Percentiles rank a stretch among this genome's conserved stretches.
These are phyloP conservation scores for Phytophthora agathidicida DNA, from an alignment of 352 stramenopile species.

Conservation along the genomic window DNA sequence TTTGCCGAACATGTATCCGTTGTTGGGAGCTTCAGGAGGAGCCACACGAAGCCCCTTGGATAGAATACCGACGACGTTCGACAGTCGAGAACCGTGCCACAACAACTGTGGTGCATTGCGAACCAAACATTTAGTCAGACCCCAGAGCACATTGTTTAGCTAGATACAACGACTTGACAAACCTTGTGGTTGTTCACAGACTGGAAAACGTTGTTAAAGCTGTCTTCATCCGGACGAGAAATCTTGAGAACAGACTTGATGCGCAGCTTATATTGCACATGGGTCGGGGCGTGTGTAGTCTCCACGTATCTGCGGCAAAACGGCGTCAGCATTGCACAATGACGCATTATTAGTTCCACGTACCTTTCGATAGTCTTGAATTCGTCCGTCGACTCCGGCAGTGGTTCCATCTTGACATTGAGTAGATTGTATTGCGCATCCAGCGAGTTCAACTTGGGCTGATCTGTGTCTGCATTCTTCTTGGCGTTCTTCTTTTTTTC, in stretches of 20 bases:
- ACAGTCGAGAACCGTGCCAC: constrained; percentile 84
- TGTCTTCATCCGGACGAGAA: constrained; percentile 49
- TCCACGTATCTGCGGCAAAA: constrained; percentile 52
- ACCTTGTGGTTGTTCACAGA: constrained; percentile 68
- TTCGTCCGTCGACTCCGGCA: constrained; percentile 42
- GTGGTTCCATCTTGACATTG: constrained; percentile 53
- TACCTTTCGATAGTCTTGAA: constrained; percentile 63
- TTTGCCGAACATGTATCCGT: constrained; percentile 90
- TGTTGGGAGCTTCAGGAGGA: constrained; percentile 74
- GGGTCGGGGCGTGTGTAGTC: constrained; percentile 64
- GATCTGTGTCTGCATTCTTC: constrained; percentile 1
- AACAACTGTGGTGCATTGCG: constrained; percentile 53
- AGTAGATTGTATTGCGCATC: constrained; percentile 71
- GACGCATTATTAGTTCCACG: not conserved
- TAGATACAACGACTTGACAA: not conserved
- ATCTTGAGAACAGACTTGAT: constrained; percentile 67
- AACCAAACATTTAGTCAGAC: constrained; percentile 14
- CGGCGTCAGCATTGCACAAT: not conserved
- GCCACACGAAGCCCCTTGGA: constrained; percentile 81
- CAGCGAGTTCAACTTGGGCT: constrained; percentile 47
- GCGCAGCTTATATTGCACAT: constrained; percentile 67
- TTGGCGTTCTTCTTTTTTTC: constrained; percentile 54
- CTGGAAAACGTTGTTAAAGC: constrained; percentile 47
- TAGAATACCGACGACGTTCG: constrained; percentile 84
- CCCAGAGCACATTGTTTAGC: not conserved